Conservation (phyloP, 768 basidiomycete genomes). For the Baorangia bicolor region DNA sequence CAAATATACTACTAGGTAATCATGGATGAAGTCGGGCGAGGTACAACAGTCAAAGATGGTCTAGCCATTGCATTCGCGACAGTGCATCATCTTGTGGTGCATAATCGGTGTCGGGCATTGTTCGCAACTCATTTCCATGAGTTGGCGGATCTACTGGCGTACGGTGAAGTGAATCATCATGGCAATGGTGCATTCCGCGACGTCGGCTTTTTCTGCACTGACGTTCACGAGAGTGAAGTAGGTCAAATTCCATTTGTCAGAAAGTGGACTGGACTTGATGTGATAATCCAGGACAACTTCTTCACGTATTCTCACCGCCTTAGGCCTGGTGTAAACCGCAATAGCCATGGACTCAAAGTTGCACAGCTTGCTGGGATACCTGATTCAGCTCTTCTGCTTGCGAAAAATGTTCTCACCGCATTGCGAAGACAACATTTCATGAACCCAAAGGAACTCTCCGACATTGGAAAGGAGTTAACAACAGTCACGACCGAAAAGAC, state of each 20-base stretch:
- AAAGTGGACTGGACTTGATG: neutral
- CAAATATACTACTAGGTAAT: slow-evolving; percentile 64
- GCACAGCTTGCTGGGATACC: slow-evolving; percentile 89
- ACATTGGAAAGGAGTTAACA: slow-evolving; percentile 32
- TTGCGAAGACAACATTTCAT: slow-evolving; percentile 31
- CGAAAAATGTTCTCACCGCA: slow-evolving; percentile 49
- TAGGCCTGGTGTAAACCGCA: slow-evolving; percentile 78
- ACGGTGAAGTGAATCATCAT: slow-evolving; percentile 39
- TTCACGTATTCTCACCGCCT: slow-evolving; percentile 86
- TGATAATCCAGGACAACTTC: slow-evolving; percentile 54
- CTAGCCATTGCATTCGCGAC: slow-evolving; percentile 92
- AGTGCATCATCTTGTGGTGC: slow-evolving; percentile 72
- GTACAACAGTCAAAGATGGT: slow-evolving; percentile 90
- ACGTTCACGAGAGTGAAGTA: slow-evolving; percentile 77
- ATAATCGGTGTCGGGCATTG: slow-evolving; percentile 76
- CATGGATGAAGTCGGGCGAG: slow-evolving; percentile 99
- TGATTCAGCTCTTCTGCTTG: slow-evolving; percentile 54
- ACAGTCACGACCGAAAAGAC: slow-evolving; percentile 1
- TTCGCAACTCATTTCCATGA: slow-evolving; percentile 99
- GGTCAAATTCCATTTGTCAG: slow-evolving; percentile 25
- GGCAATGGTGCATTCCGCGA: slow-evolving; percentile 52
- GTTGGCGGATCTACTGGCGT: slow-evolving; percentile 79
- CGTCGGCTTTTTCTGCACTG: slow-evolving; percentile 87
- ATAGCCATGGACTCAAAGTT: slow-evolving; percentile 90
- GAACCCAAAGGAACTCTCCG: slow-evolving; percentile 30